A percentile compares a stretch with the other conserved stretches of the same genome.
phyloP scores from a whole-genome alignment of 495 filamentous ascomycete species.

The Clohesyomyces aquaticus region DNA sequence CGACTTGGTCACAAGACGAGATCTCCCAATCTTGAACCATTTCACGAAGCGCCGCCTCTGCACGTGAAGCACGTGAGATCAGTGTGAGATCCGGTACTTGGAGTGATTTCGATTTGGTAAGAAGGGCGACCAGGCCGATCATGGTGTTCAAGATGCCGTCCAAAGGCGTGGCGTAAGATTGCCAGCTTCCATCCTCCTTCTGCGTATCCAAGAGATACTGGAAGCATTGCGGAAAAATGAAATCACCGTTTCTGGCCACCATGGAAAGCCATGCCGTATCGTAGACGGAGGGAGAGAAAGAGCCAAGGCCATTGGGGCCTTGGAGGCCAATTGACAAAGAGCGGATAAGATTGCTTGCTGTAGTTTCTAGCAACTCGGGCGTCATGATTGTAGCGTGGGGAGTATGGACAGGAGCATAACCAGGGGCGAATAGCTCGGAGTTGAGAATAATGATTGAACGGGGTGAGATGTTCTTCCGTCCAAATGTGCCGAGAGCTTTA shows the following conservation, averaged over 20 bases:
- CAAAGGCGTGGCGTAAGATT: conserved; percentile 35
- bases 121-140: conserved; percentile 45
- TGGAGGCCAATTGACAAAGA: not conserved
- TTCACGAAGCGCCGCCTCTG: conserved; percentile 27
- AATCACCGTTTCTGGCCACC: conserved; percentile 44
- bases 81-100: not conserved
- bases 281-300: conserved; percentile 42
- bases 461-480: not conserved
- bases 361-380: not conserved
- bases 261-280: conserved; percentile 57
- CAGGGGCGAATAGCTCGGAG: not conserved
- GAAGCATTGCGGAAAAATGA: conserved; percentile 50
- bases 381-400: not conserved
- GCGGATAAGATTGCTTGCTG: not conserved
- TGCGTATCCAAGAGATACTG: conserved; percentile 42
- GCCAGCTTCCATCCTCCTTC: conserved; percentile 44
- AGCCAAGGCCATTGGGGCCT: not conserved
- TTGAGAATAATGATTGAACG: not conserved
- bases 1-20: conserved; percentile 41
- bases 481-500: not conserved
- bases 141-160: conserved; percentile 50
- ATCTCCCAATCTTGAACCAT: conserved; percentile 45
- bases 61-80: not conserved
- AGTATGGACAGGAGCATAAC: not conserved
- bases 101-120: not conserved